Conservation (phyloP, 2,329 filamentous ascomycete genomes). For the Colletotrichum incanum region DNA sequence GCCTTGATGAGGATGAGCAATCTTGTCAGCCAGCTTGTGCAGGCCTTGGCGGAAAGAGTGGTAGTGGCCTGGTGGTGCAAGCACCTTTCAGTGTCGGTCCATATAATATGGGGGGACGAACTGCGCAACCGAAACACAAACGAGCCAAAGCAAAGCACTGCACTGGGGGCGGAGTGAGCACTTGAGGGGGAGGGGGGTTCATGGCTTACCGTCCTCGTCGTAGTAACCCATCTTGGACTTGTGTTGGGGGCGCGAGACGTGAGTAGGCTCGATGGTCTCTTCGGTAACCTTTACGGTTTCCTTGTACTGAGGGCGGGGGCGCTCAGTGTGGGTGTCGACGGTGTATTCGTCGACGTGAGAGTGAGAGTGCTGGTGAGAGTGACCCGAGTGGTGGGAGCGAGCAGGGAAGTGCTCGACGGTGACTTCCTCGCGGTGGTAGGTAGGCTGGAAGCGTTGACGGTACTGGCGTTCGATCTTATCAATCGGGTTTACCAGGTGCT, state of each 20-base stretch:
- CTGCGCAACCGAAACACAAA: conserved; percentile 41
- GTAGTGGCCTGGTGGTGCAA: conserved; percentile 64
- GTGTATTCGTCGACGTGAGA: conserved; percentile 63
- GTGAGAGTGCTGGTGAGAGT: conserved; percentile 52
- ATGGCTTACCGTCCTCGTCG: conserved; percentile 71
- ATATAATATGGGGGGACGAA: conserved; percentile 35
- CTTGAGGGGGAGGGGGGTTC: conserved; percentile 5
- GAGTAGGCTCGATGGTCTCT: conserved; percentile 75
- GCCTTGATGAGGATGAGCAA: conserved; percentile 62
- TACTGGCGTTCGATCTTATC: conserved; percentile 78
- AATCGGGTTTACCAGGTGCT: conserved; percentile 66
- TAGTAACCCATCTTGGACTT: conserved; percentile 77
- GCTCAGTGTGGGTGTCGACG: conserved; percentile 59
- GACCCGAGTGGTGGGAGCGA: conserved; percentile 55
- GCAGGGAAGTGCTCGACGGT: conserved; percentile 54
- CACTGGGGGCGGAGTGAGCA: conserved; percentile 12
- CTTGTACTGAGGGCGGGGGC: conserved; percentile 55
- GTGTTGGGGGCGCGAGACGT: conserved; percentile 57
- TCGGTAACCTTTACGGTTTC: conserved; percentile 74
- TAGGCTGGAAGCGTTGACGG: conserved; percentile 72
- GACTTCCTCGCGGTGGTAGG: conserved; percentile 59
- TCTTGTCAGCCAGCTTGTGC: conserved; percentile 72
- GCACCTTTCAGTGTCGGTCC: conserved; percentile 40
- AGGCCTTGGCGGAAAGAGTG: conserved; percentile 71
- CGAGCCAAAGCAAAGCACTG: conserved; percentile 36